Conservation (phyloP, 2,329 filamentous ascomycete species). For the Trichoderma sp. region DNA sequence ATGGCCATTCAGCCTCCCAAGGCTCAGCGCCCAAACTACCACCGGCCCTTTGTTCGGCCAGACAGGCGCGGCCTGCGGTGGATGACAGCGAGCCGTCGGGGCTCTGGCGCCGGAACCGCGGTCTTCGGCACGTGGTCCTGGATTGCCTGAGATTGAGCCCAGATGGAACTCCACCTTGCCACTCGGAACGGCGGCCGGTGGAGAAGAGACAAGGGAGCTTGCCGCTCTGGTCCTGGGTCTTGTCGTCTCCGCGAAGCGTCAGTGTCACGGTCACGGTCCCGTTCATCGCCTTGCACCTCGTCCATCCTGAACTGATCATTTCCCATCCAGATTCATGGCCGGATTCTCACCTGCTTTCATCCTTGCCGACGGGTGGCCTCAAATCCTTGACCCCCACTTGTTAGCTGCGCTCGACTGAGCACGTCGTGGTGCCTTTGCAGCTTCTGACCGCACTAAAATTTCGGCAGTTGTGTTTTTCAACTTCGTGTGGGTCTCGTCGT, state of each 20-base stretch:
- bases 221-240: not conserved
- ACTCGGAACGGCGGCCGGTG: constrained; percentile 7
- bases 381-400: constrained; percentile 2
- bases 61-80: not conserved
- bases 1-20: not conserved
- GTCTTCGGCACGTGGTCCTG: constrained; percentile 3
- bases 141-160: constrained; percentile 20
- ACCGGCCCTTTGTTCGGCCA: constrained; percentile 10
- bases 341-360: not conserved
- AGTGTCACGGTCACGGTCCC: not conserved
- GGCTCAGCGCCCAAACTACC: not conserved
- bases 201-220: not conserved
- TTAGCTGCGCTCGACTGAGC: not conserved
- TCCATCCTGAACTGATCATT: not conserved
- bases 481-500: not conserved
- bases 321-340: not conserved
- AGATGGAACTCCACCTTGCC: not conserved
- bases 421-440: constrained; percentile 8
- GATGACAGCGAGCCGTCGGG: not conserved
- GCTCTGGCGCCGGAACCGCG: not conserved
- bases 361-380: not conserved
- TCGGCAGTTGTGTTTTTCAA: constrained; percentile 17
- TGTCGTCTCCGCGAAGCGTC: not conserved
- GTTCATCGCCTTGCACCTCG: too few species aligned
- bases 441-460: constrained; percentile 14